Evolutionary conservation across 1,284 basidiomycete species (phyloP), one percentile per base, ranked within the genome.

Genomic region (Leucocoprinus gongylophorus): DNA sequence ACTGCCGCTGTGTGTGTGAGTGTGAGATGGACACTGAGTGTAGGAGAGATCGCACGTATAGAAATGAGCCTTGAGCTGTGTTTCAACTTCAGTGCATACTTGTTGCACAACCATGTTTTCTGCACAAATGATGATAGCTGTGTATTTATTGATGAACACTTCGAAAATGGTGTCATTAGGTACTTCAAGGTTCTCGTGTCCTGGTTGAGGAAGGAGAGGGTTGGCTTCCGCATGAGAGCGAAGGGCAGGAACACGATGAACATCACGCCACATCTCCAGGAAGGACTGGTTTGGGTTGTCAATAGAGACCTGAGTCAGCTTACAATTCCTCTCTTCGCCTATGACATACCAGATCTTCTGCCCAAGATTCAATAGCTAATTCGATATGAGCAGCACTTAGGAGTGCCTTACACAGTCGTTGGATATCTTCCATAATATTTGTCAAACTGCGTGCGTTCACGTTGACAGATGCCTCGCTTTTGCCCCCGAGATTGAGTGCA

Each of bases 41-140:
- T 10, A 6, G n/a, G 38, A 45, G 45, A 70, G 39, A 64, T 64
- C 46, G 68, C 66, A 40, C 39, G 39, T 40, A 61, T 75, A 67
- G 9, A 90, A 75, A 67, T 95, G 90, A 2, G 75, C 66, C 61
- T 84, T 89, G 29, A 95, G 71, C 33, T 80, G 78, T 13, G 68
- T 67, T 66, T 94, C 86, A 32, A 94, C 82, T 63, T 95, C 92
- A 1, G 78, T 76, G 47, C 80, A 85, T 17, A 92, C 74, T 61
- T 90, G 88, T 54, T 85, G 82, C 13, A 91, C 79, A 29, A 92
- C 78, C 78, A 95, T 87, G 50, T 89, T 87, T 62, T 95, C 90
- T 1, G 89, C 81, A n/a, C 91, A 78, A 9, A 66, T 68, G 1
- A 73, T 73, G n/a, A 93, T 67, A 15, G 71, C 71, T 13, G 69